Conservation (phyloP, 2,329 filamentous ascomycete species). For the Stromatinia cepivora region DNA sequence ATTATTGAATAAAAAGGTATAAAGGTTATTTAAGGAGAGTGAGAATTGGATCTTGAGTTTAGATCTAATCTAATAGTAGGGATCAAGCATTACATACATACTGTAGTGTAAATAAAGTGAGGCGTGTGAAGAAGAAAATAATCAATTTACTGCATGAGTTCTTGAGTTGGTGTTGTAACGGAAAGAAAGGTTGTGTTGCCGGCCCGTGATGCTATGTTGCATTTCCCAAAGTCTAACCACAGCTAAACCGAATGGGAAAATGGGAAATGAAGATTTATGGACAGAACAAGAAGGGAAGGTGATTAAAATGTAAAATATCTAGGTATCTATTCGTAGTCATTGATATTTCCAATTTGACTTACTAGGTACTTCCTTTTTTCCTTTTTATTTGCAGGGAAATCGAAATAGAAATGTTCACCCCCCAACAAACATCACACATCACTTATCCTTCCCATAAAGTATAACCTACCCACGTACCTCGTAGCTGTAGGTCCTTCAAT, state of each 20-base stretch:
- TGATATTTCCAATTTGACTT: background rate
- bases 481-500: background rate
- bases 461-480: too few relatives aligned
- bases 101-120: background rate
- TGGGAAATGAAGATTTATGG: slow-evolving; percentile 16
- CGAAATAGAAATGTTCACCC: background rate
- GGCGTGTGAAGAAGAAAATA: background rate
- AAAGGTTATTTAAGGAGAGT: slow-evolving; percentile 14
- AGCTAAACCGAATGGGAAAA: background rate
- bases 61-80: slow-evolving; percentile 18
- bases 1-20: background rate
- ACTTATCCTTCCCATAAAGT: too few relatives aligned
- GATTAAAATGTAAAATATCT: background rate
- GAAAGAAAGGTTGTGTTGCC: background rate
- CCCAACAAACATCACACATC: background rate
- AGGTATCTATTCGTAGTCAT: too few relatives aligned
- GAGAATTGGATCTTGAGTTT: slow-evolving; percentile 11
- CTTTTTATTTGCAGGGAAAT: background rate
- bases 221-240: background rate
- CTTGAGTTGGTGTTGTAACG: background rate
- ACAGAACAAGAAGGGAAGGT: background rate
- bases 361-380: background rate
- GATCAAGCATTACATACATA: slow-evolving; percentile 23
- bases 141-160: background rate
- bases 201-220: background rate